These are phyloP conservation scores for Sarcomyxa edulis DNA, from an alignment of 768 basidiomycete species.

Conservation along the genomic window DNA sequence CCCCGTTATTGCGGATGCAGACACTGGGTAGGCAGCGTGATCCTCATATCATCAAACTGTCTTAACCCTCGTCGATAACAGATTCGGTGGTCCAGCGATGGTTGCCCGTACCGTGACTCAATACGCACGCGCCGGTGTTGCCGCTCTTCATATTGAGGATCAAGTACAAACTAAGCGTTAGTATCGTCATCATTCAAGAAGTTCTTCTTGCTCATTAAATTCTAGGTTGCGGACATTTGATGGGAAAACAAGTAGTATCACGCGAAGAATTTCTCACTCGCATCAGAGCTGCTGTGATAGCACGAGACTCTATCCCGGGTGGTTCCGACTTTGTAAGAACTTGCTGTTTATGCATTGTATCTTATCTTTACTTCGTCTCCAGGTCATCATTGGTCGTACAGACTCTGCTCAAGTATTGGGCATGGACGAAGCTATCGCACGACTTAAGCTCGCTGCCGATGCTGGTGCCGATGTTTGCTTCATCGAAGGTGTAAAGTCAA, in stretches of 20 bases:
- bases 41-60: too few species aligned
- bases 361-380: background rate
- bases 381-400: constrained; percentile 46
- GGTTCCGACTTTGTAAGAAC: constrained; percentile 65
- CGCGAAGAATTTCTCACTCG: constrained; percentile 71
- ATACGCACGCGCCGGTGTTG: constrained; percentile 65
- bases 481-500: constrained; percentile 44
- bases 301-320: constrained; percentile 71
- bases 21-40: constrained; percentile 62
- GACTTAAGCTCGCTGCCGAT: constrained; percentile 39
- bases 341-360: background rate
- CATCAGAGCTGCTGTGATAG: constrained; percentile 72
- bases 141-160: constrained; percentile 75
- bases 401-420: constrained; percentile 48
- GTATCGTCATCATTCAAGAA: constrained; percentile 43
- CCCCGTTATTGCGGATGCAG: constrained; percentile 77
- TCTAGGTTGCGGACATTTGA: constrained; percentile 59
- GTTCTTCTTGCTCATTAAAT: constrained; percentile 42
- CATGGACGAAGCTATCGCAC: constrained; percentile 43
- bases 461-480: constrained; percentile 47
- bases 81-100: constrained; percentile 70
- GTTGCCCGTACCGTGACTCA: constrained; percentile 72
- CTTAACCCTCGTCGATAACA: constrained; percentile 38
- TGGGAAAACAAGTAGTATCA: constrained; percentile 80
- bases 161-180: constrained; percentile 78